Conservation (phyloP, 1,284 basidiomycete genomes). For the Cryptococcus jaspeensis region DNA sequence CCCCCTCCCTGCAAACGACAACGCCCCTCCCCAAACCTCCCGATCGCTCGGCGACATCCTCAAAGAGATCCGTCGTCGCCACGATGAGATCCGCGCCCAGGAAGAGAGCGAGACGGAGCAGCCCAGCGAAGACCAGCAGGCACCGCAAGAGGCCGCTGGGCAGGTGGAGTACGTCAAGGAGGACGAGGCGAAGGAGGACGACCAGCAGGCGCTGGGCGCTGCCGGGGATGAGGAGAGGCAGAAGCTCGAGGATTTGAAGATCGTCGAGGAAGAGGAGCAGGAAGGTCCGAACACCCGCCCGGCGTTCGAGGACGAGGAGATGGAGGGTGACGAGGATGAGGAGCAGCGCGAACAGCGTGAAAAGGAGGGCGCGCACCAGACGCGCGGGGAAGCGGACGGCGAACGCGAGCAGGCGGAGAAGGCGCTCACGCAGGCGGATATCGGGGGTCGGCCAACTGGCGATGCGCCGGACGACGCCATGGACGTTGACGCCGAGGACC, state of each 20-base stretch:
- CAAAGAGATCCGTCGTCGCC: conserved; percentile 76
- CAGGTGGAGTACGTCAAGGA: conserved; percentile 79
- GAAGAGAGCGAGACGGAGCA: conserved; percentile 47
- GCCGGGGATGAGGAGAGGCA: conserved; percentile 79
- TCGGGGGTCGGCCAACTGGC: conserved; percentile 31
- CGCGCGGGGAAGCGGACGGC: conserved; percentile 16
- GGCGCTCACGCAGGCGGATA: conserved; percentile 50
- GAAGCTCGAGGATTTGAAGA: conserved; percentile 74
- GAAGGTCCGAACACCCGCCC: neutral
- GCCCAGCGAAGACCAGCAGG: conserved; percentile 35
- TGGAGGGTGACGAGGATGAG: conserved; percentile 19
- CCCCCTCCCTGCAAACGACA: conserved; percentile 33
- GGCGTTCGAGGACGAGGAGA: conserved; percentile 21
- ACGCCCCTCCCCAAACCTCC: conserved; percentile 60
- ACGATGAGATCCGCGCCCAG: conserved; percentile 75
- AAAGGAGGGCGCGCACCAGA: conserved; percentile 11
- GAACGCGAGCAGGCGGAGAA: conserved; percentile 42
- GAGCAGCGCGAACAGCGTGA: conserved; percentile 20
- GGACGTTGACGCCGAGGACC: conserved; percentile 38
- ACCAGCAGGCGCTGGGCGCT: conserved; percentile 87
- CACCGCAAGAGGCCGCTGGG: conserved; percentile 57
- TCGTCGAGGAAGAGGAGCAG: conserved; percentile 56
- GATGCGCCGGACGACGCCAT: conserved; percentile 28
- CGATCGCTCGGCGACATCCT: conserved; percentile 84
- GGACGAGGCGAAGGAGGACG: conserved; percentile 61